phyloP scores from a whole-genome alignment of 805 yeast species.

The Wickerhamomyces canadensis region DNA sequence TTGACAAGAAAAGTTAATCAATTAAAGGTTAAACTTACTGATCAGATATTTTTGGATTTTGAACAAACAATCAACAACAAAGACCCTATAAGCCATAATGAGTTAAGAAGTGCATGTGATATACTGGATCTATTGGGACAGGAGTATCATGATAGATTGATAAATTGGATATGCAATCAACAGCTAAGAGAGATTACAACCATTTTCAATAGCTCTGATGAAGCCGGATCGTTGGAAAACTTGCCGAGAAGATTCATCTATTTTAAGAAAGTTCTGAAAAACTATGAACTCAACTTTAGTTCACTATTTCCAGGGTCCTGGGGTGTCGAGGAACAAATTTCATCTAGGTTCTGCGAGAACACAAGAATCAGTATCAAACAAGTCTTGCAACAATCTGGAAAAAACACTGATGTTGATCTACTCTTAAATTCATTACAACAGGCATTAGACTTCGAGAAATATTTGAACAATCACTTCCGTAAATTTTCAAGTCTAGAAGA shows the following conservation, averaged over 20 bases:
- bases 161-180: conserved; percentile 66
- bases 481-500: conserved; percentile 35
- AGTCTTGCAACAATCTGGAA: conserved; percentile 40
- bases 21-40: conserved; percentile 55
- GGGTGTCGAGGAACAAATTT: conserved; percentile 60
- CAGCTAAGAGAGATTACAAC: conserved; percentile 68
- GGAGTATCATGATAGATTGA: conserved; percentile 51
- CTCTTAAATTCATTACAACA: conserved; percentile 66
- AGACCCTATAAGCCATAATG: conserved; percentile 21
- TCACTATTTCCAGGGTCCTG: conserved; percentile 64
- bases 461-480: conserved; percentile 57
- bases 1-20: conserved; percentile 54
- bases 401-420: conserved; percentile 50
- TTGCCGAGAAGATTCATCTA: conserved; percentile 75
- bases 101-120: conserved; percentile 58
- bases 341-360: conserved; percentile 56
- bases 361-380: conserved; percentile 64
- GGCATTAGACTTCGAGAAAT: conserved; percentile 80
- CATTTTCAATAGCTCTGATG: conserved; percentile 77
- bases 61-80: conserved; percentile 40
- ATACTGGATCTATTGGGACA: conserved; percentile 61
- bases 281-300: conserved; percentile 47
- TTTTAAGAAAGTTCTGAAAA: conserved; percentile 63
- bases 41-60: conserved; percentile 70
- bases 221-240: conserved; percentile 93